A percentile compares a stretch with the other conserved stretches of the same genome.
These are phyloP conservation scores for Populus ilicifolia DNA, from an alignment of 345 rosid species.

Conservation along the genomic window DNA sequence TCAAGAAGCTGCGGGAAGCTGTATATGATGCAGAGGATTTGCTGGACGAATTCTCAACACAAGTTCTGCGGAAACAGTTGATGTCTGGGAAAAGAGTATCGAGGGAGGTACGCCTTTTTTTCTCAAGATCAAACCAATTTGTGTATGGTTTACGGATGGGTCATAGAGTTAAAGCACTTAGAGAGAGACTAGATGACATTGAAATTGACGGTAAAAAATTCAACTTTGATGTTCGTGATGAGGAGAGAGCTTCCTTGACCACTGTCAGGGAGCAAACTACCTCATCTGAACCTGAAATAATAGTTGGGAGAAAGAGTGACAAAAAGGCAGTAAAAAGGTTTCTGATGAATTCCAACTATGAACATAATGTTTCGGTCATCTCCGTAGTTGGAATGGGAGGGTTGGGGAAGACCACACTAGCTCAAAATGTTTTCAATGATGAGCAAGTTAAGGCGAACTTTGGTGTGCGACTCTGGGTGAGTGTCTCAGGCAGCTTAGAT, in stretches of 20 bases:
- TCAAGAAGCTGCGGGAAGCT: slow-evolving; percentile 19
- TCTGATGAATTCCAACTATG: not conserved
- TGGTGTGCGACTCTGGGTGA: slow-evolving; percentile 17
- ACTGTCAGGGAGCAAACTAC: not conserved
- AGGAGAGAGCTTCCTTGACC: not conserved
- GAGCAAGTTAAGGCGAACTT: slow-evolving; percentile 3
- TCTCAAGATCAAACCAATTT: slow-evolving; percentile 8
- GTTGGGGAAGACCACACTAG: slow-evolving; percentile 26
- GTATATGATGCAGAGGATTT: slow-evolving; percentile 35
- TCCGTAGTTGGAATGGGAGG: slow-evolving; percentile 25
- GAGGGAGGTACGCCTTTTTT: not conserved
- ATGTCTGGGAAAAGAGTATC: not conserved
- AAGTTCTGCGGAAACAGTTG: not conserved
- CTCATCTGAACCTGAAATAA: not conserved
- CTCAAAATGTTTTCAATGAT: slow-evolving; percentile 22
- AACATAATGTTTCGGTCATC: slow-evolving; percentile 14
- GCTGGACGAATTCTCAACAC: slow-evolving; percentile 27
- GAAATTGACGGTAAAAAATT: not conserved
- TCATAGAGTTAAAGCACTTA: slow-evolving; percentile 9
- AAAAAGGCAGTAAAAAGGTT: not conserved
- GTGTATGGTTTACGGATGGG: slow-evolving; percentile 5
- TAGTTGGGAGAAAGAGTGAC: slow-evolving; percentile 20
- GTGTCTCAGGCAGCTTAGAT: slow-evolving; percentile 16
- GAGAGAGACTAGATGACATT: slow-evolving; percentile 18
- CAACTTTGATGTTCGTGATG: not conserved